Conservation (phyloP, 805 yeast genomes). For the Candida pseudoglaebosa region DNA sequence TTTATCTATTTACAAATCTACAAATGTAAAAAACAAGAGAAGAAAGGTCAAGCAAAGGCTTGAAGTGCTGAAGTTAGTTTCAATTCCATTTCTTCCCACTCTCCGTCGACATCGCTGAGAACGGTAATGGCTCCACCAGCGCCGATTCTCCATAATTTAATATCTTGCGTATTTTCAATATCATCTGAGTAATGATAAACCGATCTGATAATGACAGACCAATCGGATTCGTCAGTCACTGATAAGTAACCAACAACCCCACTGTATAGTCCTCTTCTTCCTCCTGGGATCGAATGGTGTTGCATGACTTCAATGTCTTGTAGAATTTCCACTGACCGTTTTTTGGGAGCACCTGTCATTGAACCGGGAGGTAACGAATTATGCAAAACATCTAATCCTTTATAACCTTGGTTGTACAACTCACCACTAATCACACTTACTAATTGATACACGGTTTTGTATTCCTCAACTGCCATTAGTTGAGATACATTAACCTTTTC, state of each 20-base stretch:
- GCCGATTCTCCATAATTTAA: constrained; percentile 73
- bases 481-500: constrained; percentile 66
- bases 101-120: constrained; percentile 75
- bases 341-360: constrained; percentile 99
- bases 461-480: constrained; percentile 90
- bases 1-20: neutral
- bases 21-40: neutral
- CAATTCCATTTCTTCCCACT: constrained; percentile 86
- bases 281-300: constrained; percentile 24
- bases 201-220: constrained; percentile 94
- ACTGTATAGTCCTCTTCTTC: constrained; percentile 80
- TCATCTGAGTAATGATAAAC: constrained; percentile 63
- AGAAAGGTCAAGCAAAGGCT: constrained; percentile 41
- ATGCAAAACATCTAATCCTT: constrained; percentile 76
- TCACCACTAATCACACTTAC: constrained; percentile 84
- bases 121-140: constrained; percentile 99
- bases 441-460: constrained; percentile 83
- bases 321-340: constrained; percentile 81
- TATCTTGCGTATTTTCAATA: constrained; percentile 16
- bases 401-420: constrained; percentile 34
- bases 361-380: constrained; percentile 95
- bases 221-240: constrained; percentile 78
- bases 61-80: constrained; percentile 80
- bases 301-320: constrained; percentile 52
- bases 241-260: constrained; percentile 98